These are phyloP conservation scores for Lactarius akahatsu DNA, from an alignment of 768 basidiomycete genomes.

Conservation along the genomic window DNA sequence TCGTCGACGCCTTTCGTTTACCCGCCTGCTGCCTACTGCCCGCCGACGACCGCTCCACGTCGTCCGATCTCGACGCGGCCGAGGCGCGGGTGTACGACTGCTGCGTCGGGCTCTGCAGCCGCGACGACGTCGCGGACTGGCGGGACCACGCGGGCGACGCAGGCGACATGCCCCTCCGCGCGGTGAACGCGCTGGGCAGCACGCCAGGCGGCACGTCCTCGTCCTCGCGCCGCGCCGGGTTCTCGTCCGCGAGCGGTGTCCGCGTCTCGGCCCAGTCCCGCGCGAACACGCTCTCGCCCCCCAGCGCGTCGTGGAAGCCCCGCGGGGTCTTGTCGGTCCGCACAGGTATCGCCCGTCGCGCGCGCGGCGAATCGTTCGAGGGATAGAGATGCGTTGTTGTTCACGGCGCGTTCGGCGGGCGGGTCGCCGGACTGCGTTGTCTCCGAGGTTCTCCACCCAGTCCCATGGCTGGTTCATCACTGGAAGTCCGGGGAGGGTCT, in stretches of 20 bases:
- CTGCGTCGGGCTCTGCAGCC: constrained; percentile 52
- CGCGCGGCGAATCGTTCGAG: constrained; percentile 69
- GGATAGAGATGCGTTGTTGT: constrained; percentile 67
- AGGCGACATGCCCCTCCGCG: constrained; percentile 45
- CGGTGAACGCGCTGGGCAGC: constrained; percentile 35
- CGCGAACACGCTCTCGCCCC: constrained; percentile 61
- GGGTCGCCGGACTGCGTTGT: constrained; percentile 46
- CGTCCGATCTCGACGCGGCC: constrained; percentile 35
- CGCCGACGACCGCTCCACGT: constrained; percentile 40
- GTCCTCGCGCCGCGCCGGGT: constrained; percentile 36
- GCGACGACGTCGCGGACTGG: constrained; percentile 33
- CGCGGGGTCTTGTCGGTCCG: constrained; percentile 36
- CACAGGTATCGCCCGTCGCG: constrained; percentile 55
- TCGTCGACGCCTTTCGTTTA: constrained; percentile 53
- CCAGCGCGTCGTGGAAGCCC: constrained; percentile 65
- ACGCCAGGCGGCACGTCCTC: constrained; percentile 34
- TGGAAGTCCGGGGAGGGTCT: constrained; percentile 46
- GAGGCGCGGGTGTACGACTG: constrained; percentile 36
- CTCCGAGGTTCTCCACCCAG: constrained; percentile 79
- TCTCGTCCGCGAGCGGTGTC: constrained; percentile 40
- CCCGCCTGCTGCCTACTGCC: constrained; percentile 23
- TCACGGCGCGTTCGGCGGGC: constrained; percentile 43
- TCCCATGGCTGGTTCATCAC: constrained; percentile 83
- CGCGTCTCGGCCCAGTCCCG: constrained; percentile 80
- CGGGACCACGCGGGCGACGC: constrained; percentile 51